Percentiles rank a stretch among this genome's conserved stretches.
Conservation (phyloP, 768 basidiomycete species). For the Leccinellum rugosiceps region DNA sequence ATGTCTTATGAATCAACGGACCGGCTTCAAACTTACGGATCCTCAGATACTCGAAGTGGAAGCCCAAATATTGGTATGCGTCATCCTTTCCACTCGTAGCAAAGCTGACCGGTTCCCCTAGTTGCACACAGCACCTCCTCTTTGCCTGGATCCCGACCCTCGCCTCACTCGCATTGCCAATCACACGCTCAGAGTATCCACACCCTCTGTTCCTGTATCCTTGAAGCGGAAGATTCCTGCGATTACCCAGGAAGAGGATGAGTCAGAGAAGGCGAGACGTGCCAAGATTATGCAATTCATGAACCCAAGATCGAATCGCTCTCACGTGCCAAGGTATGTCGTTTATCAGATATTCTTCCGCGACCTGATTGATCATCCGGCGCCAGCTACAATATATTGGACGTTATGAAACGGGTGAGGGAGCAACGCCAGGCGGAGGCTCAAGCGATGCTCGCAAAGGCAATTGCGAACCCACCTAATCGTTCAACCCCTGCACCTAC, state of each 20-base stretch:
- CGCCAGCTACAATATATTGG: conserved; percentile 56
- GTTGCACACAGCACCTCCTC: conserved; percentile 71
- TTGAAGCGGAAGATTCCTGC: conserved; percentile 74
- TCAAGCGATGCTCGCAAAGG: conserved; percentile 22
- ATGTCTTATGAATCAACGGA: conserved; percentile 61
- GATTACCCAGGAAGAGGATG: conserved; percentile 72
- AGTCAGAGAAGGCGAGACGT: conserved; percentile 67
- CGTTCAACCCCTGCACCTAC: conserved; percentile 28
- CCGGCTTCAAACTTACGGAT: conserved; percentile 64
- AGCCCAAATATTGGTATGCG: conserved; percentile 64
- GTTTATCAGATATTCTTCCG: not conserved
- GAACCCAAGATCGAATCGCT: conserved; percentile 54
- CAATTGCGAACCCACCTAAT: conserved; percentile 29
- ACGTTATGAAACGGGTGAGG: conserved; percentile 38
- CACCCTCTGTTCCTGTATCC: conserved; percentile 67
- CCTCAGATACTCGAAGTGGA: conserved; percentile 70
- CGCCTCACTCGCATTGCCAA: conserved; percentile 76
- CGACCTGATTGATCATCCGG: conserved; percentile 1
- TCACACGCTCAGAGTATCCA: conserved; percentile 66
- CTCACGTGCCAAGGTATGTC: conserved; percentile 48
- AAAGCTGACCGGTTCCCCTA: conserved; percentile 29
- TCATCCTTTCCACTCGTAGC: not conserved
- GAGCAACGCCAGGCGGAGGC: conserved; percentile 27
- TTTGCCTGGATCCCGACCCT: conserved; percentile 79
- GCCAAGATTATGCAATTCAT: conserved; percentile 78